Base-by-base conservation (phyloP, 2,329 filamentous ascomycete species). In the Pyrenochaeta sp. region DNA sequence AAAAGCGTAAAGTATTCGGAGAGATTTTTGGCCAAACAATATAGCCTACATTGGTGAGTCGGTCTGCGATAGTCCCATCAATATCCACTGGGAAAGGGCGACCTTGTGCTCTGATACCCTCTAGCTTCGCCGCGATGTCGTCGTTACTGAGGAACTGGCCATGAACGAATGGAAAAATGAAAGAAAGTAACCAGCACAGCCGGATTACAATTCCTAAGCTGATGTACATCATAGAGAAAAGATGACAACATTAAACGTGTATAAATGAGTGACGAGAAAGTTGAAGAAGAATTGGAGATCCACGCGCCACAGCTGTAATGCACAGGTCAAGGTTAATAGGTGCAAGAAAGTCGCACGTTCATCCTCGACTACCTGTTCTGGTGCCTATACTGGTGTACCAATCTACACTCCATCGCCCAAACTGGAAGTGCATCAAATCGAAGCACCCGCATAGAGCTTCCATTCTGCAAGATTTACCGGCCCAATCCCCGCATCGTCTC, bases 141-240 rank as follows among this genome's bases (percentile, higher is more conserved):
- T n/a, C 34, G 30, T 48, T 47, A 32, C n/a, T 32, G 15, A 30
- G 32, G 24, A 22, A 49, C 15, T 67, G 54, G 54, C 50, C 57
- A 24, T 51, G 44, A 25, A 61, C 54, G 22, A 55, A 45, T 8
- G 58, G 43, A 58, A 62, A 36, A 58, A 60, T 12, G 8, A 28
- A 62, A 62, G 19, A 53, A 15, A 62, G 30, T 32, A 65, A 59
- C 66, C 62, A 67, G 61, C 65, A 69, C 62, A 69, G 61, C 62
- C 59, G 59, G 56, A 59, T 52, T 42, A 56, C 37, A 34, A 7
- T 49, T 54, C 50, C 32, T 34, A 48, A 22, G 39, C 34, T 54
- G 39, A 9, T 19, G 47, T 55, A 27, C 64, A 68, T 68, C 6
- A 32, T 61, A 51, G 52, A 19, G 1, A 15, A 43, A 43, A 47